Evolutionary conservation across 2,329 filamentous ascomycete species (phyloP).

Genomic region (Biscogniauxia sp.): DNA sequence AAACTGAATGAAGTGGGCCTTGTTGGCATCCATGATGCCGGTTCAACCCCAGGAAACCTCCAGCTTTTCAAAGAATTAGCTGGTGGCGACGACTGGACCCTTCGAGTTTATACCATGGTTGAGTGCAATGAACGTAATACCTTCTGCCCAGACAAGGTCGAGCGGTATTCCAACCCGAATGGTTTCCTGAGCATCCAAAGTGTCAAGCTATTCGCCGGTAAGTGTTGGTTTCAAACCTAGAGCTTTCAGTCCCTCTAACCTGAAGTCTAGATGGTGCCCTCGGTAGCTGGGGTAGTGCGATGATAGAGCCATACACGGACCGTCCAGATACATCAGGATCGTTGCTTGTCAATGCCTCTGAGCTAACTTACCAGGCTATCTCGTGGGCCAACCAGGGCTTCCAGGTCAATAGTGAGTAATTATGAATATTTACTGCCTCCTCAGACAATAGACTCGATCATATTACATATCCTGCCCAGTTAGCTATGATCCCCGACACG

Average conservation of each 20-base stretch:
- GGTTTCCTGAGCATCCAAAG: conserved; percentile 57
- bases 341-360: conserved; percentile 63
- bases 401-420: conserved; percentile 56
- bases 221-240: conserved; percentile 10
- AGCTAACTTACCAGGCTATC: conserved; percentile 51
- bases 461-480: too few species aligned
- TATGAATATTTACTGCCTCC: too few species aligned
- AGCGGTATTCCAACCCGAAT: conserved; percentile 42
- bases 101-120: conserved; percentile 67
- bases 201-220: conserved; percentile 68
- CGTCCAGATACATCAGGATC: conserved; percentile 60
- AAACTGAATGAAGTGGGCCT: conserved; percentile 63
- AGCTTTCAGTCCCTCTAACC: conserved; percentile 17
- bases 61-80: conserved; percentile 53
- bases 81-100: conserved; percentile 51
- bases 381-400: conserved; percentile 60
- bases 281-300: conserved; percentile 68
- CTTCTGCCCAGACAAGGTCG: conserved; percentile 55
- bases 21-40: conserved; percentile 68
- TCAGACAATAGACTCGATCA: too few species aligned
- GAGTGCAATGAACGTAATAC: conserved; percentile 64
- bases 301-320: conserved; percentile 69
- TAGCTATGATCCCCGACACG: too few species aligned
- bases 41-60: conserved; percentile 54
- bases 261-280: conserved; percentile 60